Conservation (phyloP, 768 basidiomycete species). For the Suillus tomentosus region DNA sequence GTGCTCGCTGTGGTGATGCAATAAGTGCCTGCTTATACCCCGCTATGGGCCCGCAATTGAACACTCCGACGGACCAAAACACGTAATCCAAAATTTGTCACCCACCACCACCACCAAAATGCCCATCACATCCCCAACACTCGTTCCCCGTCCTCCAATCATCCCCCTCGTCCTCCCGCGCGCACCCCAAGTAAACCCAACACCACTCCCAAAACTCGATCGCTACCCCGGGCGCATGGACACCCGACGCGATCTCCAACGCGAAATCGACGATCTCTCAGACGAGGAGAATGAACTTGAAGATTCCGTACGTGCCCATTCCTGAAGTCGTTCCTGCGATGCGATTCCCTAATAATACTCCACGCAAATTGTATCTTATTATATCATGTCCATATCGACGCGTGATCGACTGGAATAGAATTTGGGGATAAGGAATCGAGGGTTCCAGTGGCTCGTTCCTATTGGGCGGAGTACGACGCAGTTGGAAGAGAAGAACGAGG, state of each 20-base stretch:
- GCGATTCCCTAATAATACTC: not conserved
- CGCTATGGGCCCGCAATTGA: no score
- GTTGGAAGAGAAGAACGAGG: constrained; percentile 85
- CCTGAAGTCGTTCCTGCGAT: not conserved
- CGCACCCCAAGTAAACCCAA: constrained; percentile 64
- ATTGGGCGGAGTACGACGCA: constrained; percentile 74
- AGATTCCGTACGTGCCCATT: constrained; percentile 53
- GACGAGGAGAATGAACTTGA: constrained; percentile 86
- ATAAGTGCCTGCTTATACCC: no score
- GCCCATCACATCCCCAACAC: constrained; percentile 66
- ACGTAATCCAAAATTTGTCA: not conserved
- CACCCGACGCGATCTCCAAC: constrained; percentile 64
- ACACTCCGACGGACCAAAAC: not conserved
- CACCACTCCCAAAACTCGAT: constrained; percentile 51
- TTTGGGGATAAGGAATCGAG: constrained; percentile 60
- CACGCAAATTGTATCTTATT: no score
- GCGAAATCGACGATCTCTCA: constrained; percentile 82
- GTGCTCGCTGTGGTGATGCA: no score
- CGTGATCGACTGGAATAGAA: constrained; percentile 42
- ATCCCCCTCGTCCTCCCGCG: constrained; percentile 71
- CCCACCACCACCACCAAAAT: constrained; percentile 27
- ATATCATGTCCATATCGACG: no score
- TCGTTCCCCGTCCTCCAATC: constrained; percentile 62
- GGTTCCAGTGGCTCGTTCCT: constrained; percentile 67
- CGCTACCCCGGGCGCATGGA: constrained; percentile 60